Evolutionary conservation across 1,284 basidiomycete species (phyloP), one percentile per base, ranked within the genome.

Genomic region (Melampsora larici-populina): DNA sequence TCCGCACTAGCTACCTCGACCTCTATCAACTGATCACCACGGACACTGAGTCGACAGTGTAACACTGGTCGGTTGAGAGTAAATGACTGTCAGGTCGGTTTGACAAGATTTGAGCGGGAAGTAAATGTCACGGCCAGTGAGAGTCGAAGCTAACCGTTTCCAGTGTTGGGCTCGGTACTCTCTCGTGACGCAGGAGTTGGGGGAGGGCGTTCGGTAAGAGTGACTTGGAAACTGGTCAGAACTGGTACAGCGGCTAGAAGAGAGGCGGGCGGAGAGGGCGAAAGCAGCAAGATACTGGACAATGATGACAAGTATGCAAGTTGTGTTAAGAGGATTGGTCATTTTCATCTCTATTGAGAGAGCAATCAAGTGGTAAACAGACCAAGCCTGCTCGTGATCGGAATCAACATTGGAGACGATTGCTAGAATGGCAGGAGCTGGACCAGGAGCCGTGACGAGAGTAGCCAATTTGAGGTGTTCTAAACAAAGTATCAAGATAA

Each of bases 391-490:
- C 55, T 74, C 72, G 31, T 65, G 64, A 43, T 74, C 72, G 21
- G 43, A 48, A 24, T 74, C 72, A 8, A 74, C 72, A 58, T 74
- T 74, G 63, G 60, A 66, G 26, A 74, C 55, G 36, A 74, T 66
- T 9, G 72, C 72, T 48, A 74, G 40, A 18, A 74, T 51, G 18
- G 64, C 36, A 11, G 72, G 26, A 51, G n/a, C 24, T n/a, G 21
- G 43, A 33, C 64, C 40, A 36, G 72, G 29, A 31, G 72, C 36
- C 13, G 43, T 31, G 48, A 74, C 72, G 51, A 66, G 65, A 4
- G 72, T 74, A 67, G 64, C 72, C 49, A 74, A 43, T 31, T 74
- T 74, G 40, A 74, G 60, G 40, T 74, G 72, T 58, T 74, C 70
- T 72, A 60, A 15, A 17, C n/a, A 33, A 15, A 31, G 33, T 36